Evolutionary conservation across 352 stramenopile species (phyloP).

Genomic region (Phytopythium kandeliae): DNA sequence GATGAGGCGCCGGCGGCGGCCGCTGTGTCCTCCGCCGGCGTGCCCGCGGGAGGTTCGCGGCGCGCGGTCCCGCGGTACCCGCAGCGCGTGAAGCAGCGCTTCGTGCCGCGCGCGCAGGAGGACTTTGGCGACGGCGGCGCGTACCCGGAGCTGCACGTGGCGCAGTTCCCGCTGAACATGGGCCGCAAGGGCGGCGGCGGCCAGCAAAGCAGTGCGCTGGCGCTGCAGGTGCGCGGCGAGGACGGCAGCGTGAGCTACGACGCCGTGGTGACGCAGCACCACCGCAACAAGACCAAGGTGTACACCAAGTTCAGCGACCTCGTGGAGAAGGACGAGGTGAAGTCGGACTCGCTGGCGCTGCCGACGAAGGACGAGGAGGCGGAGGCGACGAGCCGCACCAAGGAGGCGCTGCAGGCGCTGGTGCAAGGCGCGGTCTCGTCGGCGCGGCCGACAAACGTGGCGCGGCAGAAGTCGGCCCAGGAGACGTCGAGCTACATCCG

Average conservation of each 20-base stretch:
- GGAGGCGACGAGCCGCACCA: slow-evolving; percentile 62
- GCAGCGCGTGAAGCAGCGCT: slow-evolving; percentile 41
- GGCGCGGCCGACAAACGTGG: slow-evolving; percentile 58
- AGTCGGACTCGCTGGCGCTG: slow-evolving; percentile 28
- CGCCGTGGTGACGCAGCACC: slow-evolving; percentile 96
- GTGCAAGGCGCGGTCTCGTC: slow-evolving; percentile 91
- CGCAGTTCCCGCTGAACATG: slow-evolving; percentile 96
- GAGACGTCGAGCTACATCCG: slow-evolving; percentile 80
- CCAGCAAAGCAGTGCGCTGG: slow-evolving; percentile 48
- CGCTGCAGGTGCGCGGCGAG: slow-evolving; percentile 91
- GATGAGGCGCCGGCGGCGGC: slow-evolving; percentile 32
- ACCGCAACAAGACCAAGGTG: slow-evolving; percentile 92
- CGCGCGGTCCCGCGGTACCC: slow-evolving; percentile 46
- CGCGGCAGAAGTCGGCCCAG: slow-evolving; percentile 89
- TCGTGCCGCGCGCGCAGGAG: slow-evolving; percentile 48
- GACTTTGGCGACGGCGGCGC: slow-evolving; percentile 98
- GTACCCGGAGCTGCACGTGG: slow-evolving; percentile 98
- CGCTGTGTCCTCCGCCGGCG: neutral
- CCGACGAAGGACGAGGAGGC: slow-evolving; percentile 59
- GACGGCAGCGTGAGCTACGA: slow-evolving; percentile 91
- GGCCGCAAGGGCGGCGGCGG: slow-evolving; percentile 78
- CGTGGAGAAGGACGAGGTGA: slow-evolving; percentile 85
- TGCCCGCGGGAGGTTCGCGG: neutral
- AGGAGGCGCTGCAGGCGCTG: slow-evolving; percentile 86
- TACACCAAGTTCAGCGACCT: slow-evolving; percentile 94